Evolutionary conservation across 2,329 filamentous ascomycete species (phyloP), one percentile per base, ranked within the genome.

Genomic region (Remersonia thermophila): DNA sequence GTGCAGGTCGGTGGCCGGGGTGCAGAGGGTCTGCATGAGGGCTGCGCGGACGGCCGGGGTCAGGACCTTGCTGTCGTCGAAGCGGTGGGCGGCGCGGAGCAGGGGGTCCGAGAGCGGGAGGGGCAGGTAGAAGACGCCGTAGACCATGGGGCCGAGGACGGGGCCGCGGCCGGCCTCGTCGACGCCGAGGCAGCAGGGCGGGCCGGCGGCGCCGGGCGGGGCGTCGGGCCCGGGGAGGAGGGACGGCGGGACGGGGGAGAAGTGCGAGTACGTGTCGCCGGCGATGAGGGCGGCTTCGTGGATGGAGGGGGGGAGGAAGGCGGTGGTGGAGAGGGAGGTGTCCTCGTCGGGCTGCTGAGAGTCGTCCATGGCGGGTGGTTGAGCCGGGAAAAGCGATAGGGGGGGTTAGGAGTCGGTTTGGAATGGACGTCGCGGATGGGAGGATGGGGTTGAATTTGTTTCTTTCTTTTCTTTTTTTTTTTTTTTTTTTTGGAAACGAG

Each of bases 161-260:
- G 89, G 89, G 2, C 89, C 89, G 52, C 89, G 77, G 31, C 89
- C 89, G 47, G 89, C 89, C 66, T 96, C 89, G 57, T 96, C 89
- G 34, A 96, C 80, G 43, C 89, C 89, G 15, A 96, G 69, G 14
- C 82, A 79, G 58, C 83, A 91, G 52, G 77, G 70, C 3, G 60
- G 50, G 30, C 57, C 54, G 2, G 51, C 3, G 10, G 37, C 3
- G 2, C 50, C 4, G 7, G 32, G 6, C 29, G 38, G 38, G 14
- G 62, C 46, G 42, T 27, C n/a, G 10, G 34, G 27, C 2, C 62
- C 49, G 2, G 66, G 57, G 15, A 67, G 67, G 35, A 85, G 71
- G n/a, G 61, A 55, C 0, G 69, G 53, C 1, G 83, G 83, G 1
- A 83, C 66, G 12, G 73, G 64, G 1, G 81, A 83, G 63, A 77